Percentiles rank a stretch among this genome's conserved stretches.
Evolutionary conservation across 495 filamentous ascomycete genomes (phyloP).

Genomic region (Annulohypoxylon moriforme): DNA sequence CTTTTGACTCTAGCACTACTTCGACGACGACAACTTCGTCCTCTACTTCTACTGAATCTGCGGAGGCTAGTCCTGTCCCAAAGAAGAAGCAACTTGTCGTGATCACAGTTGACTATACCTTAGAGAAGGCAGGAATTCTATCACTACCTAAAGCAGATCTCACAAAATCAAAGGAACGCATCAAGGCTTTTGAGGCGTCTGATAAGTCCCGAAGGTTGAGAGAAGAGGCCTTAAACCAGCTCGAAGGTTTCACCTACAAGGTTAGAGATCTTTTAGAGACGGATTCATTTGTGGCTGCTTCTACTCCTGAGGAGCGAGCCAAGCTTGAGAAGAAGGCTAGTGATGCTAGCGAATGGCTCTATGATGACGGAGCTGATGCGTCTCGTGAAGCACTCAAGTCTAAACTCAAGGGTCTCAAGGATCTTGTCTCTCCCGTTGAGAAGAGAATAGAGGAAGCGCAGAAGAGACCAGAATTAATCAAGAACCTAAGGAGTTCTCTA

Average conservation of each 20-base stretch:
- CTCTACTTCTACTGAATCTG: conserved; percentile 55
- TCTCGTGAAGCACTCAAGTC: conserved; percentile 74
- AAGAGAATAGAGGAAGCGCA: conserved; percentile 74
- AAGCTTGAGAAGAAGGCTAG: conserved; percentile 71
- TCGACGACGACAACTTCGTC: conserved; percentile 62
- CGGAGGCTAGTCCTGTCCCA: conserved; percentile 54
- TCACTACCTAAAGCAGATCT: conserved; percentile 67
- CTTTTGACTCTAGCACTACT: conserved; percentile 52
- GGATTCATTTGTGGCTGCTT: conserved; percentile 74
- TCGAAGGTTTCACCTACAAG: conserved; percentile 94
- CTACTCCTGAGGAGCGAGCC: conserved; percentile 71
- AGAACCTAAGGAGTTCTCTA: conserved; percentile 70
- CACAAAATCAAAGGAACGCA: conserved; percentile 73
- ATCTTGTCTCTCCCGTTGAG: conserved; percentile 75
- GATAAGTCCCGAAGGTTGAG: conserved; percentile 79
- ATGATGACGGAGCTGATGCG: conserved; percentile 83
- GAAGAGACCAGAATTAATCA: conserved; percentile 72
- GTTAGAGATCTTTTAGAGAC: conserved; percentile 83
- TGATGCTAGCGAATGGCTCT: conserved; percentile 87
- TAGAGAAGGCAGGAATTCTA: conserved; percentile 70
- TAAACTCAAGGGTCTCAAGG: conserved; percentile 76
- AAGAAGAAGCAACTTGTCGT: conserved; percentile 75
- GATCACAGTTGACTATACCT: conserved; percentile 74
- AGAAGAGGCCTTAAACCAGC: conserved; percentile 89
- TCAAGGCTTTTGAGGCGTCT: conserved; percentile 84